phyloP scores from a whole-genome alignment of 148 eudicot species.

The Linanthus parryae region DNA sequence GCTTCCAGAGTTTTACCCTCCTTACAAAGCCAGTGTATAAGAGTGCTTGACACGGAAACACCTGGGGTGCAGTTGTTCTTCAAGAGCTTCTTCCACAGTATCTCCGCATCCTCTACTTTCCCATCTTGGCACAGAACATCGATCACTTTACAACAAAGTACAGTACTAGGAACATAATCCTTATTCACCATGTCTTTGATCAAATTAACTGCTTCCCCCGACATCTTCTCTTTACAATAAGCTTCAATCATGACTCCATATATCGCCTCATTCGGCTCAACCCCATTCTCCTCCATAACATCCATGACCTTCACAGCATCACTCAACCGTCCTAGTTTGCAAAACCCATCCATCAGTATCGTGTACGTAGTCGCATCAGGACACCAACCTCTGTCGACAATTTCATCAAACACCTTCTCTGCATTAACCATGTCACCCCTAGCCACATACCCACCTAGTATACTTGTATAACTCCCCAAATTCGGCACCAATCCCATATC shows the following conservation, averaged over 20 bases:
- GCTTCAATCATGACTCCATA: slow-evolving; percentile 85
- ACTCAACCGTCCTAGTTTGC: slow-evolving; percentile 47
- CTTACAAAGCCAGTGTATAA: slow-evolving; percentile 89
- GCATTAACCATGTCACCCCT: slow-evolving; percentile 63
- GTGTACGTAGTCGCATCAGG: slow-evolving; percentile 85
- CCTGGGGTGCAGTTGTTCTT: slow-evolving; percentile 62
- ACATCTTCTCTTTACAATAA: slow-evolving; percentile 58
- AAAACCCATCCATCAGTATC: slow-evolving; percentile 74
- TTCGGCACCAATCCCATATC: slow-evolving; percentile 71
- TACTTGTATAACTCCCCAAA: slow-evolving; percentile 69
- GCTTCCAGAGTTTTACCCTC: slow-evolving; percentile 63
- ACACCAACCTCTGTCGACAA: slow-evolving; percentile 70
- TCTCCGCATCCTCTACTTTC: slow-evolving; percentile 63
- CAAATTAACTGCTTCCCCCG: slow-evolving; percentile 71
- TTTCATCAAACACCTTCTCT: slow-evolving; percentile 53
- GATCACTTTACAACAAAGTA: slow-evolving; percentile 68
- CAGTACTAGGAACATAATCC: slow-evolving; percentile 48
- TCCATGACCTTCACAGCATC: slow-evolving; percentile 89
- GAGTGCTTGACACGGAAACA: slow-evolving; percentile 58
- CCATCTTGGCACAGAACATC: slow-evolving; percentile 65
- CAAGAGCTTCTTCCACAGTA: slow-evolving; percentile 71
- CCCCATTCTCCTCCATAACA: slow-evolving; percentile 77
- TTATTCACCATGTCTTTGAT: slow-evolving; percentile 76
- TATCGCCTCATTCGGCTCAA: slow-evolving; percentile 64
- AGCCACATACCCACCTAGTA: slow-evolving; percentile 56